Conservation (phyloP, 257 asterid genomes). For the Nicotiana sylvestris region DNA sequence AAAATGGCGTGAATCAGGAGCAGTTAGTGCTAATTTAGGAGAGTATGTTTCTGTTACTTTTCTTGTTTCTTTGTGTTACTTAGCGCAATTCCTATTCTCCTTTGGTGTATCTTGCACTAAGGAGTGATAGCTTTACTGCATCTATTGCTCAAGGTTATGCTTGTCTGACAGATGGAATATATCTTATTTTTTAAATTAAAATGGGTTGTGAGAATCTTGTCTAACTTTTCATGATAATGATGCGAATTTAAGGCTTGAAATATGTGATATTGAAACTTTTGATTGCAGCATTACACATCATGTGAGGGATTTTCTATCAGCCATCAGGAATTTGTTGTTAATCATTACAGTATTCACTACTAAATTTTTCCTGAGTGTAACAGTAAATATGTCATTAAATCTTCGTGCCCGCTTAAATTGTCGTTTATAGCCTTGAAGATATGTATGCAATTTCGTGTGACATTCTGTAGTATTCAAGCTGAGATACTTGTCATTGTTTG, state of each 20-base stretch:
- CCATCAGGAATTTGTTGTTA: background rate
- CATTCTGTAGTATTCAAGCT: background rate
- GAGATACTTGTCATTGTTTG: background rate
- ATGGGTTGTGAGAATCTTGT: background rate
- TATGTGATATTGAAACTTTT: background rate
- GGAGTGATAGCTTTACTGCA: background rate
- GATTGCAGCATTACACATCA: background rate
- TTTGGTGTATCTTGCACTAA: background rate
- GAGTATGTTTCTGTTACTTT: conserved; percentile 46
- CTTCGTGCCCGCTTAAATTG: background rate
- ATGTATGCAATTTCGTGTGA: background rate
- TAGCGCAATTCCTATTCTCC: background rate
- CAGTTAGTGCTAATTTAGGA: conserved; percentile 64
- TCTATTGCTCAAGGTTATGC: background rate
- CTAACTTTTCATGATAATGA: background rate
- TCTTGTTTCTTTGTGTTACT: conserved; percentile 3
- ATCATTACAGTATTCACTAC: background rate
- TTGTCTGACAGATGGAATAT: background rate
- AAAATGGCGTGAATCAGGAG: conserved; percentile 86
- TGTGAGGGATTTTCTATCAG: background rate
- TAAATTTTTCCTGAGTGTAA: background rate
- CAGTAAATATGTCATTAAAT: background rate
- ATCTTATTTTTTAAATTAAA: background rate
- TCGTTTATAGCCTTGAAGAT: background rate
- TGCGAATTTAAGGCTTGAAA: conserved; percentile 3